Evolutionary conservation across 2,329 filamentous ascomycete genomes (phyloP), one percentile per base, ranked within the genome.

Genomic region (Colletotrichum noveboracense): DNA sequence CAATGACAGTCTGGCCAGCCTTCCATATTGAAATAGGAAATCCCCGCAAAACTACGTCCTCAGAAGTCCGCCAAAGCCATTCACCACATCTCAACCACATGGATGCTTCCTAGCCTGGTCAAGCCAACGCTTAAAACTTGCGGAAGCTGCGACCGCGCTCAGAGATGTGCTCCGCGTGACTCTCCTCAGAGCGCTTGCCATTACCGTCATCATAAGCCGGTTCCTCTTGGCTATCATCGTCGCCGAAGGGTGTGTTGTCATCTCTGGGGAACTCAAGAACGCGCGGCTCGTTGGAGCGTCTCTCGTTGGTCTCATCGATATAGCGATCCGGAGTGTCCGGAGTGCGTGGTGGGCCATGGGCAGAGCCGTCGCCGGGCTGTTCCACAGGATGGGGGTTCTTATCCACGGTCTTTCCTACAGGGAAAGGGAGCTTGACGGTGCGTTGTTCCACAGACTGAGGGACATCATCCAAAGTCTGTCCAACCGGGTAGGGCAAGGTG

Each of bases 81-180:
- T 21, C n/a, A 52, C n/a, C 43, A 52, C 43, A 1, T 8, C 8
- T 18, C 43, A 1, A 52, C n/a, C n/a, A 13, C 12, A 52, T 3
- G 0, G 0, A 13, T 1, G 43, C 0, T 52, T 21, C n/a, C 43
- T 52, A 13, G n/a, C 2, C n/a, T 52, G 6, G 6, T 5, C 1
- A 52, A 21, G 4, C 10, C 43, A 52, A 52, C 6, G n/a, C 0
- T 21, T 4, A 26, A 0, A 48, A 65, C 16, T 24, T 36, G 2
- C 62, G 62, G 34, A 48, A 48, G 62, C 62, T 34, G 16, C 21
- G 34, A 6, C 21, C 26, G 7, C 14, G 32, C 16, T 26, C 21
- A 16, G 32, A 32, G 2, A 26, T 7, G 61, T 14, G 7, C 18
- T 65, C 32, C 1, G 16, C 34, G 34, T 24, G 21, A 6, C 9